Percentiles rank a stretch among this genome's conserved stretches.
Conservation (phyloP, 2,329 filamentous ascomycete genomes). For the Venturia pyrina region DNA sequence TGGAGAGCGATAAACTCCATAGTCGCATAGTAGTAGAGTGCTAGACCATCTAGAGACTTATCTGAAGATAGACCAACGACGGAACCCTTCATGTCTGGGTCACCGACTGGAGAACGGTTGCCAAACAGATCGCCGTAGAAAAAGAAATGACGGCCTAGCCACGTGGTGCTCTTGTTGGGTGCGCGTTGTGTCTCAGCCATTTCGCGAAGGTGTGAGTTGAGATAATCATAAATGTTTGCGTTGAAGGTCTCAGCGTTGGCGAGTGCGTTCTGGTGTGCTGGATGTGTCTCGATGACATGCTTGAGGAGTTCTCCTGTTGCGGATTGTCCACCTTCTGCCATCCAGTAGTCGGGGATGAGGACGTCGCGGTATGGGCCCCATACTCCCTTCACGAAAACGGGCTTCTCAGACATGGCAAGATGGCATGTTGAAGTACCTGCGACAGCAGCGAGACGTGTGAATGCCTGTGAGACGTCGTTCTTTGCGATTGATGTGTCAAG, state of each 20-base stretch:
- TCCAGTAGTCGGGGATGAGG: constrained; percentile 84
- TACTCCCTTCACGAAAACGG: constrained; percentile 88
- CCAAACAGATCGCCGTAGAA: constrained; percentile 98
- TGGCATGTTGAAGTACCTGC: constrained; percentile 97
- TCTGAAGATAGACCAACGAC: constrained; percentile 81
- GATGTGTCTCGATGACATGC: constrained; percentile 90
- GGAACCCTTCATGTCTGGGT: constrained; percentile 84
- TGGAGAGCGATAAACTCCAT: constrained; percentile 98
- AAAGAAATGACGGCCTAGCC: constrained; percentile 88
- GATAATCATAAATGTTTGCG: constrained; percentile 87
- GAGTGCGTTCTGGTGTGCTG: constrained; percentile 71
- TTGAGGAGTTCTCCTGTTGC: constrained; percentile 91
- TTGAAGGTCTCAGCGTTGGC: constrained; percentile 73
- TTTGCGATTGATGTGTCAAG: constrained; percentile 58
- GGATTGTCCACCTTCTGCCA: constrained; percentile 94
- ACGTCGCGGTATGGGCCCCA: constrained; percentile 98
- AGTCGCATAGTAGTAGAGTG: constrained; percentile 86
- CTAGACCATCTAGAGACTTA: constrained; percentile 76
- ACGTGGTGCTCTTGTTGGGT: constrained; percentile 71
- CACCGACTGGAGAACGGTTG: constrained; percentile 87
- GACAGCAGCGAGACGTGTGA: constrained; percentile 84
- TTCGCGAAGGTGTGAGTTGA: constrained; percentile 77
- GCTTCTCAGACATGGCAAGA: constrained; percentile 84
- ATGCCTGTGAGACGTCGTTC: constrained; percentile 87
- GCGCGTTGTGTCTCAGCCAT: constrained; percentile 60